phyloP scores from a whole-genome alignment of 768 basidiomycete genomes.

The Tulasnella sp. region DNA sequence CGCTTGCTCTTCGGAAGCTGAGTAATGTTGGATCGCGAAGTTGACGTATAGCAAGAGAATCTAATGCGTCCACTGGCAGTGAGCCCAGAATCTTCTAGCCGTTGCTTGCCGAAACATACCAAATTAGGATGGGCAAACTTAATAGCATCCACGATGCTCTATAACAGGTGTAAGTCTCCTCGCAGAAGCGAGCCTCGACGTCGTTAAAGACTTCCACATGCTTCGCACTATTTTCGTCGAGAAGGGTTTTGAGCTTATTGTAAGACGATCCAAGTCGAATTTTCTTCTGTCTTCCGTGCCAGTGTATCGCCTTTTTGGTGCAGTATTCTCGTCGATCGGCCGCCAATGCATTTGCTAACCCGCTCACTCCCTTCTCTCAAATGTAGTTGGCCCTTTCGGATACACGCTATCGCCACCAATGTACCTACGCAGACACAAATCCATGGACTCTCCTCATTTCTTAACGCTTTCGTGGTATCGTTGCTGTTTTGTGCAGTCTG shows the following conservation, averaged over 20 bases:
- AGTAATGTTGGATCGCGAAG: slow-evolving; percentile 95
- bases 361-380: not conserved
- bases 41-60: slow-evolving; percentile 94
- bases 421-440: not conserved
- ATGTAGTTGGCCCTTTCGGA: not conserved
- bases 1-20: slow-evolving; percentile 54
- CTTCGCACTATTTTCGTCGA: slow-evolving; percentile 82
- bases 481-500: too few relatives aligned
- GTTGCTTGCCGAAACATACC: slow-evolving; percentile 44
- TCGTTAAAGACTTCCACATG: slow-evolving; percentile 92
- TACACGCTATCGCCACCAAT: not conserved
- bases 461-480: not conserved
- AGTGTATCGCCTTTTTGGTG: not conserved
- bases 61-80: slow-evolving; percentile 38
- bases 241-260: slow-evolving; percentile 77
- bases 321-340: not conserved
- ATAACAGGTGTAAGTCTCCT: slow-evolving; percentile 98
- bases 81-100: not conserved
- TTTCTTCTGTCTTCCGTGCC: not conserved
- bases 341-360: not conserved
- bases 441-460: not conserved
- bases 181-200: slow-evolving; percentile 93
- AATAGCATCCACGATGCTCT: slow-evolving; percentile 83
- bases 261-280: slow-evolving; percentile 81
- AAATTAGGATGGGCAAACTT: slow-evolving; percentile 83